Conservation (phyloP, 1,139 yeast species). For the Pichia sp. region DNA sequence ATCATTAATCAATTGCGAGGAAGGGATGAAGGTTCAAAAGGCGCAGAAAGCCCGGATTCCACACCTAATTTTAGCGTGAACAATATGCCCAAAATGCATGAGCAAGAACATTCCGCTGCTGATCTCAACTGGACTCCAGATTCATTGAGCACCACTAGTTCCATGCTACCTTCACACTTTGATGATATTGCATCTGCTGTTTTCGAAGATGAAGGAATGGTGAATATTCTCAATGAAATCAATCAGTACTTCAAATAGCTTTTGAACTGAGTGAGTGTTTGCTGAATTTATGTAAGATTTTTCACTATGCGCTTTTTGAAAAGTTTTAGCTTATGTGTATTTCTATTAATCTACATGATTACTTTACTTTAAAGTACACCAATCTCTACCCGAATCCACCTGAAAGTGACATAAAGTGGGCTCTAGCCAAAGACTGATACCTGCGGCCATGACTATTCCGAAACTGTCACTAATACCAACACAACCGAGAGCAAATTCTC, state of each 20-base stretch:
- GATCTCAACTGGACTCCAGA: background rate
- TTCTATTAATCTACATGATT: no score
- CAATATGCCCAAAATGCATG: background rate
- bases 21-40: background rate
- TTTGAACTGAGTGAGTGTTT: no score
- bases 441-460: slow-evolving; percentile 80
- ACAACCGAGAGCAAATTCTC: slow-evolving; percentile 92
- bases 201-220: slow-evolving; percentile 7
- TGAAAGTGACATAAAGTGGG: slow-evolving; percentile 69
- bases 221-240: slow-evolving; percentile 8
- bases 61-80: background rate
- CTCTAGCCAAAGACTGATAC: slow-evolving; percentile 70
- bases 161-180: background rate
- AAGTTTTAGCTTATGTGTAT: no score
- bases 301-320: no score
- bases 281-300: no score
- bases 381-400: slow-evolving; percentile 55
- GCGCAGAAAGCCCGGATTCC: background rate
- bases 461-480: slow-evolving; percentile 89
- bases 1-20: background rate
- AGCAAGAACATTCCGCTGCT: background rate
- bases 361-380: slow-evolving; percentile 44
- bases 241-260: background rate
- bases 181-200: slow-evolving; percentile 5
- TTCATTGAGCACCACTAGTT: background rate